Base-by-base conservation (phyloP, 2,329 filamentous ascomycete species). In the Beauveria sp. region DNA sequence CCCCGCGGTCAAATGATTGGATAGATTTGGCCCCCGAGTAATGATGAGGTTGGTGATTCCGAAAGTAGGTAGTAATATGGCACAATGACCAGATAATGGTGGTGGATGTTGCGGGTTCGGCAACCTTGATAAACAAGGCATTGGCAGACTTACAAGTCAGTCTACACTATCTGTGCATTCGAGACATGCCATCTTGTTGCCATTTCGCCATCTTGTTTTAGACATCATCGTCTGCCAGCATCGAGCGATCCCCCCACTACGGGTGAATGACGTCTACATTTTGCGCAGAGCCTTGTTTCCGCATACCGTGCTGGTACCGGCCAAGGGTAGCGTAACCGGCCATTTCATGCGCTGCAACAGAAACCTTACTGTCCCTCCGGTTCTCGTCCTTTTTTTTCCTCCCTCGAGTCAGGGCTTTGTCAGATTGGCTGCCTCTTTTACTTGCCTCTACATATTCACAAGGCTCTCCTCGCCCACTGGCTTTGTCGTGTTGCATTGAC, bases 211-310 rank as follows among this genome's bases (percentile, higher is more conserved):
- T 24, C 20, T 47, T 38, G 34, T 38, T 12, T 38, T 38, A 22
- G 34, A 24, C 51, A 40, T 3, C 34, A 38, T 42, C 10, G 38
- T 10, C 34, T 26, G 22, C 20, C 14, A 16, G 20, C 34, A 26
- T 22, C 51, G 18, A n/a, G 30, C 24, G 18, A 42, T 14, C 24
- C 40, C 49, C 49, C 49, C 47, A 42, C 49, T 51, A 12, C 49
- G 40, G 34, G 18, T 16, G 46, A 53, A 60, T 60, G 57, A 60
- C 57, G 57, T 60, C 40, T 60, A 53, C 57, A 60, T 53, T 58
- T 45, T 49, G 30, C 49, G 5, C 20, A 42, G 42, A 3, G 40
- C 45, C 56, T 47, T 51, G 56, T 58, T 58, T 58, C 56, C 9
- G 46, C 20, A 8, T 40, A 58, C 34, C 12, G 34, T 38, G 28